A percentile compares a stretch with the other conserved stretches of the same genome.
These are phyloP conservation scores for Phlyctochytrium planicorne DNA, from an alignment of 192 early-diverging fungal species.

Conservation along the genomic window DNA sequence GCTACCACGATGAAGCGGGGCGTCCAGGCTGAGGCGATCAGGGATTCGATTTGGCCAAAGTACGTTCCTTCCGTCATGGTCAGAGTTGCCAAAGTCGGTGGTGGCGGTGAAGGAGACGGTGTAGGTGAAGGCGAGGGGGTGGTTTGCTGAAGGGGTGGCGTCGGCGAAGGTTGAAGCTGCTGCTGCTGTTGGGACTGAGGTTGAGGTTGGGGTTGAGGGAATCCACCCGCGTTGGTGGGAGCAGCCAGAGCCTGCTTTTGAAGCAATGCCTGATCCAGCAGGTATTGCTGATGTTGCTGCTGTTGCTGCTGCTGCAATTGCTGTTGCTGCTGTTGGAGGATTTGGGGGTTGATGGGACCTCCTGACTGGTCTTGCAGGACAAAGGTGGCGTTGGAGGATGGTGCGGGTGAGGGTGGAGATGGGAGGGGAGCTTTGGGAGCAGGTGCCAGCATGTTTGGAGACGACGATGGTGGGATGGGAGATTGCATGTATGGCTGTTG, in stretches of 20 bases:
- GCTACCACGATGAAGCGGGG: conserved; percentile 1
- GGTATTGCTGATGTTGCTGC: too few species aligned
- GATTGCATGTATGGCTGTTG: too few species aligned
- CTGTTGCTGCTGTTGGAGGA: too few species aligned
- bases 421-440: too few species aligned
- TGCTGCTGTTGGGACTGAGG: neutral
- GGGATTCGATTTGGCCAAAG: neutral
- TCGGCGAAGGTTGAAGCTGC: too few species aligned
- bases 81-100: neutral
- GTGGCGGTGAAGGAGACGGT: neutral
- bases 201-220: neutral
- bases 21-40: neutral
- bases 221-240: neutral
- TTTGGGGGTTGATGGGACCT: too few species aligned
- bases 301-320: too few species aligned
- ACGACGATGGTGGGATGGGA: too few species aligned
- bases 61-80: neutral
- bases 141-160: neutral
- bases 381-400: too few species aligned
- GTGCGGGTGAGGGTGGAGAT: too few species aligned
- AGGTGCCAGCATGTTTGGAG: too few species aligned
- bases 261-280: neutral
- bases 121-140: neutral
- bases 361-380: too few species aligned
- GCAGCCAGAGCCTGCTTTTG: neutral